These are phyloP conservation scores for Letharia columbiana DNA, from an alignment of 495 filamentous ascomycete genomes.

Conservation along the genomic window DNA sequence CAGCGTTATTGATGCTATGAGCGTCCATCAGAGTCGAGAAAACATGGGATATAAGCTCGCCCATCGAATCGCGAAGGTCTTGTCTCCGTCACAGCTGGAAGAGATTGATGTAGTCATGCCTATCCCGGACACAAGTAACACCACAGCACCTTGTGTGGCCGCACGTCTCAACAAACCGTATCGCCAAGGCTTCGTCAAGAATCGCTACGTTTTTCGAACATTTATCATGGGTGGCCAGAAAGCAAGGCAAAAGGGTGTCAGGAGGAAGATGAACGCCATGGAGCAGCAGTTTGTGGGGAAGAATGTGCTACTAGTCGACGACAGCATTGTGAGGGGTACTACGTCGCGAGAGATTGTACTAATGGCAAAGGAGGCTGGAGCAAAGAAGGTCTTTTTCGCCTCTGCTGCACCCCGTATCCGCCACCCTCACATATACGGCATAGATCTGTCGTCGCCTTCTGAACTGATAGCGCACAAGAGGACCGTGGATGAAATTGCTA, in stretches of 20 bases:
- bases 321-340: conserved; percentile 10
- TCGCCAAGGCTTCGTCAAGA: conserved; percentile 58
- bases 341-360: not conserved
- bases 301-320: conserved; percentile 9
- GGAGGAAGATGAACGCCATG: conserved; percentile 9
- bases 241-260: not conserved
- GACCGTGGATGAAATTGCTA: conserved; percentile 1
- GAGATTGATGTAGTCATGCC: conserved; percentile 89
- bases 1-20: conserved; percentile 61
- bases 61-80: conserved; percentile 61
- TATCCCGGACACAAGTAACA: conserved; percentile 80
- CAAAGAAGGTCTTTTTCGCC: conserved; percentile 6
- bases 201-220: conserved; percentile 9
- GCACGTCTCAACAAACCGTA: conserved; percentile 64
- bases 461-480: conserved; percentile 4
- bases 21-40: conserved; percentile 76
- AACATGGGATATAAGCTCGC: conserved; percentile 90
- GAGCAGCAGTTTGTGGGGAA: conserved; percentile 2
- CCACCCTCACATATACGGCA: conserved; percentile 8
- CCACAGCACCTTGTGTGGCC: conserved; percentile 72
- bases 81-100: conserved; percentile 73
- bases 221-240: not conserved
- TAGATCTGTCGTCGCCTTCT: not conserved
- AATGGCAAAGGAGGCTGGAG: conserved; percentile 10
- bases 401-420: conserved; percentile 4